phyloP scores from a whole-genome alignment of 441 rosid species.

The Pelargonium citronellum region DNA sequence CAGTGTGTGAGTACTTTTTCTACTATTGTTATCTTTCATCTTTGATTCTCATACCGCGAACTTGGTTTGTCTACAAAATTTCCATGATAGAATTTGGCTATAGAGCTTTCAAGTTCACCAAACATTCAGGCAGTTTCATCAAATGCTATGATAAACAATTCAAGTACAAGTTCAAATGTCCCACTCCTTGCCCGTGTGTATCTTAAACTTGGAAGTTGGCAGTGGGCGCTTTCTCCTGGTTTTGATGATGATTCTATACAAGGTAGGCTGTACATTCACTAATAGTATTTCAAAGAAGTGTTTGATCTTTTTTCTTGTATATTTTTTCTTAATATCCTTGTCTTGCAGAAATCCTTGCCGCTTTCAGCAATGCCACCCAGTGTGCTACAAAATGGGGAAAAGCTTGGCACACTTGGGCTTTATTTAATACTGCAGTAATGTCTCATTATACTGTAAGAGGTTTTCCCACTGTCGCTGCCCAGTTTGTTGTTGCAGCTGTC shows the following conservation, averaged over 20 bases:
- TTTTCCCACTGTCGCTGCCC: slow-evolving; percentile 54
- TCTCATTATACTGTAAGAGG: slow-evolving; percentile 82
- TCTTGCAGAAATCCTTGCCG: slow-evolving; percentile 64
- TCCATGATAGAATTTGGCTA: slow-evolving; percentile 56
- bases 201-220: slow-evolving; percentile 87
- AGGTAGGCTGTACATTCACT: slow-evolving; percentile 41
- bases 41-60: slow-evolving; percentile 1
- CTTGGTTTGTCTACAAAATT: slow-evolving; percentile 24
- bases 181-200: slow-evolving; percentile 90
- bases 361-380: slow-evolving; percentile 75
- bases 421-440: slow-evolving; percentile 98
- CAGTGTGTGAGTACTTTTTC: neutral
- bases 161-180: slow-evolving; percentile 35
- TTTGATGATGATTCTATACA: slow-evolving; percentile 83
- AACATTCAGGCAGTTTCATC: slow-evolving; percentile 49
- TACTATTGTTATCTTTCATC: neutral
- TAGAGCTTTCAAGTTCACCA: slow-evolving; percentile 63
- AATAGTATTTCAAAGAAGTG: slow-evolving; percentile 11
- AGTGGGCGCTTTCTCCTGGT: slow-evolving; percentile 86
- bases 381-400: slow-evolving; percentile 88
- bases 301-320: slow-evolving; percentile 11
- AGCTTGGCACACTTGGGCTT: slow-evolving; percentile 99
- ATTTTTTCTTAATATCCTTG: neutral
- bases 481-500: slow-evolving; percentile 88
- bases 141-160: slow-evolving; percentile 44